These are phyloP conservation scores for Aspergillus indologenus DNA, from an alignment of 495 filamentous ascomycete species.

Conservation along the genomic window DNA sequence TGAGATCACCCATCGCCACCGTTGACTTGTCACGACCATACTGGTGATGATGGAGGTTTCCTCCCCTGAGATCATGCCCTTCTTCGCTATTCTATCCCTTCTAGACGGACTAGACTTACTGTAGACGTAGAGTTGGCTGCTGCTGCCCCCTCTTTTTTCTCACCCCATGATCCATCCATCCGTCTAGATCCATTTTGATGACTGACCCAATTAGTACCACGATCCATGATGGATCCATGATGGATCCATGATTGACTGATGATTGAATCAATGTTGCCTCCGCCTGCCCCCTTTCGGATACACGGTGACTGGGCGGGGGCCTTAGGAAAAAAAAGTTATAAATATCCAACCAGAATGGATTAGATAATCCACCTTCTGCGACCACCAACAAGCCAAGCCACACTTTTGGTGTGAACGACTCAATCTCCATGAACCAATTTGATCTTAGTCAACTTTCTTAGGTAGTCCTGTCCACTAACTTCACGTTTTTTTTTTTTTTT, in stretches of 20 bases:
- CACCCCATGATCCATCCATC: too few species aligned
- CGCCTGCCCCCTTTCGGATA: not conserved
- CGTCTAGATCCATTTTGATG: too few species aligned
- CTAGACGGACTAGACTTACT: not conserved
- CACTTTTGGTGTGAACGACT: not conserved
- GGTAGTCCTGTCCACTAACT: too few species aligned
- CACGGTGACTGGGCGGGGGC: not conserved
- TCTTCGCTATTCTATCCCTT: not conserved
- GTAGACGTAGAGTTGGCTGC: not conserved
- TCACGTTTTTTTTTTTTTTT: slow-evolving; percentile 8
- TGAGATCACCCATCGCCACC: not conserved
- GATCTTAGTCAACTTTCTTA: too few species aligned
- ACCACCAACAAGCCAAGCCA: slow-evolving; percentile 8
- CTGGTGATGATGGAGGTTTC: not conserved
- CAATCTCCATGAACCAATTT: not conserved
- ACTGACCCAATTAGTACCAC: not conserved
- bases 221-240: not conserved
- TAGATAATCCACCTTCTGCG: not conserved
- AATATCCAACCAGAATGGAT: not conserved
- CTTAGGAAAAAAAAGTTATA: not conserved
- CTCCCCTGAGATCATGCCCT: not conserved
- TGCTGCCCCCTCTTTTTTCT: not conserved
- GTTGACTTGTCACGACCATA: not conserved
- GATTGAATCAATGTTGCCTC: not conserved
- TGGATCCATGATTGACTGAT: not conserved